phyloP scores from a whole-genome alignment of 1,284 basidiomycete genomes.

The Flammula alnicola region DNA sequence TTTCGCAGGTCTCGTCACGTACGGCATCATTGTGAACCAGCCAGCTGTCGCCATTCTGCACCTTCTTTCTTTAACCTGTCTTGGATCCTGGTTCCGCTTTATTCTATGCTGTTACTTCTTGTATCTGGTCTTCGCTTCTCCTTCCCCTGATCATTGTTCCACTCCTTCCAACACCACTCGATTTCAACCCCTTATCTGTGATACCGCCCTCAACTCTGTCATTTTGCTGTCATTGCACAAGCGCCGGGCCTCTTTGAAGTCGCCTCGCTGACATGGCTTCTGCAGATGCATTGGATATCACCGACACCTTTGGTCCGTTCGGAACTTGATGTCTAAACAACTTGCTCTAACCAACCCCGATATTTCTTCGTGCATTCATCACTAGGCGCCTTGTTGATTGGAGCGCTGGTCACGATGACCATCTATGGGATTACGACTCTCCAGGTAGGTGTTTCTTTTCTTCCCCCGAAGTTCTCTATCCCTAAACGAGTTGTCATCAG shows the following conservation, averaged over 20 bases:
- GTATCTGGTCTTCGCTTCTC: not conserved
- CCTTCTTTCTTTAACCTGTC: conserved; percentile 13
- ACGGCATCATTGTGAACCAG: conserved; percentile 3
- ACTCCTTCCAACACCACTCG: not conserved
- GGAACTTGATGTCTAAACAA: too few relatives aligned
- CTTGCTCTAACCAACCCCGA: not conserved
- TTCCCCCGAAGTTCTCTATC: not conserved
- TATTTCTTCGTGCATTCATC: not conserved
- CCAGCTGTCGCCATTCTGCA: not conserved
- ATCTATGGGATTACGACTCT: conserved; percentile 40
- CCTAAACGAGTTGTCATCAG: conserved; percentile 24
- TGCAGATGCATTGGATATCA: conserved; percentile 17
- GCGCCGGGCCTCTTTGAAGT: not conserved
- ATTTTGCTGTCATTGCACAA: not conserved
- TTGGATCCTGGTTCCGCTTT: not conserved
- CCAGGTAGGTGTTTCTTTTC: conserved; percentile 34
- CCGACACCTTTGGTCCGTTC: conserved; percentile 36
- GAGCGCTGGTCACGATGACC: conserved; percentile 6
- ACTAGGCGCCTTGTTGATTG: conserved; percentile 30
- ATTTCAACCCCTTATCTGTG: not conserved
- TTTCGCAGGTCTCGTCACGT: too few relatives aligned
- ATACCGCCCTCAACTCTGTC: not conserved
- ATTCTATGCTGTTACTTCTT: conserved; percentile 2
- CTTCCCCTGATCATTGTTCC: not conserved
- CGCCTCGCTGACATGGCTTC: conserved; percentile 7